Base-by-base conservation (phyloP, 75 land plant species). In the Gnetum montanum region DNA sequence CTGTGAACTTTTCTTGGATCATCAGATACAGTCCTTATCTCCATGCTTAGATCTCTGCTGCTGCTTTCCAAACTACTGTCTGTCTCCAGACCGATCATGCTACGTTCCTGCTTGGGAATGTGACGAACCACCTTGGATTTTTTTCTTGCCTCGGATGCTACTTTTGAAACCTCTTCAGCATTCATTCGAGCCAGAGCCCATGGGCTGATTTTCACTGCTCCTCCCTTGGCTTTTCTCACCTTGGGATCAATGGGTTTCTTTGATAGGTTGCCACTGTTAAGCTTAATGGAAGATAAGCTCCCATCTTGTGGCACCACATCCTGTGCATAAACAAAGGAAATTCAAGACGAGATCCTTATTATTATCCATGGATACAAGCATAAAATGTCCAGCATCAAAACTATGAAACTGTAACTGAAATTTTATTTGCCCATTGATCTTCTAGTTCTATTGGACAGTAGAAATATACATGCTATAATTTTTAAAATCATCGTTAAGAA, bases 161-260 rank as follows among this genome's bases (percentile, higher is more conserved):
- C 87, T 54, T 74, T 73, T 54, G 90, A 67, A 47, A 77, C 87
- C 41, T 93, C 98, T 60, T 89, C 96, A 35, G 86, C 77, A 60
- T 92, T 82, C 20, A 92, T 41, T 3, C 86, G 80, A 13, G 97
- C 97, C 20, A 92, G 63, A 24, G 87, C 65, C 97, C 97, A 92
- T 6, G 97, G 96, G 47, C 86, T 92, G 25, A 93, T 89, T 64
- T 73, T 89, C 8, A 88, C 95, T 12, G 72, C 48, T 23, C 46
- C 59, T 18, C 43, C 16, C 34, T 76, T 63, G 18, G 57, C 62
- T 61, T 54, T 75, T 55, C 73, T 76, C 53, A 54, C 73, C 11
- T 31, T 28, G 24, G 48, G 35, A 46, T 84, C 88, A 13, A 77
- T 80, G 10, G 23, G 40, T 25, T 28, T 54, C 31, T 41, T 58